Base-by-base conservation (phyloP, 164 flowering plant genomes). In the Liquidambar formosana region DNA sequence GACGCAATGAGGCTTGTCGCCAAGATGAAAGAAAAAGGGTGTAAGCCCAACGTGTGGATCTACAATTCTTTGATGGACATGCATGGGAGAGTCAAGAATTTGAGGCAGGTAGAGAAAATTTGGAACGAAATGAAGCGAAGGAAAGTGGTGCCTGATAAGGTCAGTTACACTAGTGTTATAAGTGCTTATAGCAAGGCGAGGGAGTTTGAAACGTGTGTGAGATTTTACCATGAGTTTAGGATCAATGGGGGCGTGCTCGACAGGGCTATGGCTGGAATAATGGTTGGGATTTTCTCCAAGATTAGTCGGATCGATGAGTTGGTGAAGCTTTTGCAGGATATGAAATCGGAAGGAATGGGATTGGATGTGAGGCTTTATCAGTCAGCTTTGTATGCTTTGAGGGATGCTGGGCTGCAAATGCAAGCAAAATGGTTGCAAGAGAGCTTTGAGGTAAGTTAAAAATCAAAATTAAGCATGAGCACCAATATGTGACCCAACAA, bases 121-220 rank as follows among this genome's bases (percentile, higher is more conserved):
- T 91, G 93, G 95, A 93, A 82, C 54, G 98, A 89, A 75, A 91
- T 93, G 95, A 84, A 86, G 81, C 64, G 93, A 18, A 76, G 86
- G 70, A 88, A 79, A 38, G 72, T 89, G 13, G 71, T 19, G 1
- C 88, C 97, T 0, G 97, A 93, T 72, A 81, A 77, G 71, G 85
- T 91, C 2, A 91, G 85, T 64, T 93, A 93, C 68, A 93, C 97
- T 1, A 85, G 80, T 27, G 43, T 88, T 4, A 89, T 89, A 11
- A 70, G 79, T 38, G 92, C 95, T 0, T 93, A 91, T 60, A 80
- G 77, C 33, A n/a, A 83, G 78, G 94, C 84, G n/a, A 0, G 45
- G 75, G 56, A 94, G 88, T 64, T 80, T 74, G 12, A 91, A 88
- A 74, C 38, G 48, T 89, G 95, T 27, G 56, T 84, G 38, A 73